phyloP scores from a whole-genome alignment of 1,284 basidiomycete species.

The Melampsora larici-populina region DNA sequence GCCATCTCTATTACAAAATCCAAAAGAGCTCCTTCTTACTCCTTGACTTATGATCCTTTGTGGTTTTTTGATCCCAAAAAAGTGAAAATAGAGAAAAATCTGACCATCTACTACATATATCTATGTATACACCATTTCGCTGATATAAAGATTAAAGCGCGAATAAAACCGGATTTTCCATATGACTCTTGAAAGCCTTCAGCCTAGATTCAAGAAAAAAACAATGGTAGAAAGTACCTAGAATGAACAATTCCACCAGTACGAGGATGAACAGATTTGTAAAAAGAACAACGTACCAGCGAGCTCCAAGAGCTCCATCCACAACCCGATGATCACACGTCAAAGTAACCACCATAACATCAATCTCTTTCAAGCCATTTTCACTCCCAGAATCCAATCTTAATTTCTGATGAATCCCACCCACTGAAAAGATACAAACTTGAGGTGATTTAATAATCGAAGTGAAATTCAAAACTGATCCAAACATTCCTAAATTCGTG shows the following conservation, averaged over 20 bases:
- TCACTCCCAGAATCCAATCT: slow-evolving; percentile 82
- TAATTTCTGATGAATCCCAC: slow-evolving; percentile 77
- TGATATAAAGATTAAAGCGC: slow-evolving; percentile 48
- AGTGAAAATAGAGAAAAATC: too few relatives aligned
- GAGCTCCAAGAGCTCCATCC: slow-evolving; percentile 70
- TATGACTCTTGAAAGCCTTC: slow-evolving; percentile 89
- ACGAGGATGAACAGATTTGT: background rate
- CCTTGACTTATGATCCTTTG: too few relatives aligned
- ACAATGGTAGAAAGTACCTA: background rate
- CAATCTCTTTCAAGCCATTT: slow-evolving; percentile 84
- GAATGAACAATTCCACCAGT: background rate
- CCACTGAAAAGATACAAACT: slow-evolving; percentile 94
- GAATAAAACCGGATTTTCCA: slow-evolving; percentile 79
- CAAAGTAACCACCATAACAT: slow-evolving; percentile 93
- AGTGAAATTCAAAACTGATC: slow-evolving; percentile 76
- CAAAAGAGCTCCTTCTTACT: too few relatives aligned
- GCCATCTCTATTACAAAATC: too few relatives aligned
- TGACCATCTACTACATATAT: too few relatives aligned
- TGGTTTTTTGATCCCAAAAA: too few relatives aligned
- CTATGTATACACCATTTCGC: too few relatives aligned
- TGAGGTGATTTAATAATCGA: slow-evolving; percentile 99
- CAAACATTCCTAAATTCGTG: slow-evolving; percentile 99
- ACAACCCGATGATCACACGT: slow-evolving; percentile 81
- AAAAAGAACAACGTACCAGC: slow-evolving; percentile 60
- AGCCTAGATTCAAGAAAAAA: slow-evolving; percentile 55